phyloP scores from a whole-genome alignment of 345 rosid species.

The Bruguiera parviflora region DNA sequence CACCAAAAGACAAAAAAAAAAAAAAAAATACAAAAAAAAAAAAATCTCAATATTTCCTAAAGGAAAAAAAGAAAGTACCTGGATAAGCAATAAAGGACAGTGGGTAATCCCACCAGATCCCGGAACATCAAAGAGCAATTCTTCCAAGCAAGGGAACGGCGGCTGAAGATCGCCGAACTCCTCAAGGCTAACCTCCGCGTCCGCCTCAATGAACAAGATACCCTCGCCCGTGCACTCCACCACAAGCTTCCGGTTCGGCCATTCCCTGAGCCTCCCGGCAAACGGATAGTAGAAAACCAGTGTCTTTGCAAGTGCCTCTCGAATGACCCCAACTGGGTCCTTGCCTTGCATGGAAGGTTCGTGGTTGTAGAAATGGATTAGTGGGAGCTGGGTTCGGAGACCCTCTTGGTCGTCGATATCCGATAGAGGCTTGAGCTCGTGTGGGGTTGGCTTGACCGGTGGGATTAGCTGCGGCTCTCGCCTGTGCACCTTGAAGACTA shows the following conservation, averaged over 20 bases:
- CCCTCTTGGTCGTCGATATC: constrained; percentile 27
- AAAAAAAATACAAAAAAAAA: no score
- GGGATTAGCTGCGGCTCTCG: constrained; percentile 9
- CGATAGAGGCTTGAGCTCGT: constrained; percentile 18
- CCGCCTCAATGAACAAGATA: constrained; percentile 17
- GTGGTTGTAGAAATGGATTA: constrained; percentile 2
- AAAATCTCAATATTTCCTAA: no score
- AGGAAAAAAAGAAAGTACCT: background rate
- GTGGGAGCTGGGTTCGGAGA: constrained; percentile 10
- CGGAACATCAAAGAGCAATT: constrained; percentile 20
- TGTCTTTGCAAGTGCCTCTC: constrained; percentile 15
- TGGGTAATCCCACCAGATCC: background rate
- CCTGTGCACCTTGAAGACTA: constrained; percentile 15
- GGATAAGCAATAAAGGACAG: constrained; percentile 18
- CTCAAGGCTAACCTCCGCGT: constrained; percentile 15
- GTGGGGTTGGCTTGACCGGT: constrained; percentile 16
- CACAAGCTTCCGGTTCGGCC: constrained; percentile 8
- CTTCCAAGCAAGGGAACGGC: constrained; percentile 22
- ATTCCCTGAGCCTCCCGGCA: constrained; percentile 24
- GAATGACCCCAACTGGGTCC: constrained; percentile 7
- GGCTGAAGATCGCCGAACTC: constrained; percentile 22
- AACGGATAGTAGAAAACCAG: constrained; percentile 20
- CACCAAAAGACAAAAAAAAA: no score
- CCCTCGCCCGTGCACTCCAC: constrained; percentile 28
- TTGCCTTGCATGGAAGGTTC: constrained; percentile 6